Percentiles rank a stretch among this genome's conserved stretches.
Conservation (phyloP, 441 rosid species). For the Syzygium syzygioides region DNA sequence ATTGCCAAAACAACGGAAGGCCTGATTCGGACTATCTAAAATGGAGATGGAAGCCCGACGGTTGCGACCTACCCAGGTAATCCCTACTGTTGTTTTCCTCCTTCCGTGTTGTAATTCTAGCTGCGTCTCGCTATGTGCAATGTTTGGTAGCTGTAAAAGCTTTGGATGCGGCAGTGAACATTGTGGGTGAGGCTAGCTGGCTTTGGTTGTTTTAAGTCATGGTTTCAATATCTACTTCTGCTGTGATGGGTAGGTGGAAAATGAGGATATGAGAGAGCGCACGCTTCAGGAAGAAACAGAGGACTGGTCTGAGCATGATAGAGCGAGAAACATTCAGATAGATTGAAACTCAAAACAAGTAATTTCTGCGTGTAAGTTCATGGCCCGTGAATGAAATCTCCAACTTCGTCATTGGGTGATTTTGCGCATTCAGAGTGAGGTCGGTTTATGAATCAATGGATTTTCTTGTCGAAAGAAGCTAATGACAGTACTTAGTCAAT, state of each 20-base stretch:
- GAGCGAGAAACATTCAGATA: not conserved
- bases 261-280: not conserved
- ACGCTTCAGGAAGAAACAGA: not conserved
- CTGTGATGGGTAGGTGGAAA: not conserved
- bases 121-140: not conserved
- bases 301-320: not conserved
- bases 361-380: not conserved
- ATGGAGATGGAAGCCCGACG: slow-evolving; percentile 93
- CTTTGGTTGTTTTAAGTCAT: not conserved
- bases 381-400: not conserved
- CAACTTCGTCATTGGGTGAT: not conserved
- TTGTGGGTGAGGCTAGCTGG: not conserved
- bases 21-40: slow-evolving; percentile 57
- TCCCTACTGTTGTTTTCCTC: not conserved
- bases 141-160: not conserved
- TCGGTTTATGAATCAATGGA: not conserved
- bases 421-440: not conserved
- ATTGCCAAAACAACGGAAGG: slow-evolving; percentile 80
- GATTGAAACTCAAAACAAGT: not conserved
- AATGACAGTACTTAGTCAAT: not conserved
- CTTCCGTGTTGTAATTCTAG: not conserved
- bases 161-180: not conserved
- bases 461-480: not conserved
- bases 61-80: slow-evolving; percentile 86
- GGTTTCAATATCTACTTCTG: not conserved